Base-by-base conservation (phyloP, 2,329 filamentous ascomycete genomes). In the Fusarium sp. region DNA sequence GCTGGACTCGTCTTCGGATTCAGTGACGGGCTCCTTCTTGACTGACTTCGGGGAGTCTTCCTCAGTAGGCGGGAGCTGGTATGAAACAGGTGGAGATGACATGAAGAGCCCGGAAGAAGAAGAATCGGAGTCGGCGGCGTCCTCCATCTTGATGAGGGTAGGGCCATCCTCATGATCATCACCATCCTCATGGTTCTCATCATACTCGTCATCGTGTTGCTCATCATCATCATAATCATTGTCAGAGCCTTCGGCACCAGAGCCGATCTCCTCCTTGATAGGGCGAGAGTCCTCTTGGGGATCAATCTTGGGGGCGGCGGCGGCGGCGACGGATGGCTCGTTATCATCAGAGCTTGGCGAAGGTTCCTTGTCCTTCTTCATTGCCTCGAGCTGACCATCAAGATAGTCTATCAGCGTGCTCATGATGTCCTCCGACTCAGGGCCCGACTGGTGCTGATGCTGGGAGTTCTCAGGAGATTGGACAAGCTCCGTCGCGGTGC, bases 271-370 rank as follows among this genome's bases (percentile, higher is more conserved):
- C 53, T 36, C 27, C 36, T 71, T 65, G 36, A 69, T 57, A 35
- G 5, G 29, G n/a, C 3, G 35, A 7, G 51, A 33, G 17, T 51
- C 44, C 14, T 60, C 33, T n/a, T n/a, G n/a, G n/a, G 35, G 36
- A 22, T 76, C 63, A 16, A 62, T 14, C 56, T 74, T 70, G 56
- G 62, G 38, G 27, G 73, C 62, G 22, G 62, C 64, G n/a, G 60
- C 55, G 7, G 62, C 68, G 11, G 61, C 65, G 31, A 64, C 65
- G 31, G 64, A 65, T 9, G 40, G 46, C 6, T 56, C 22, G 3
- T 73, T 38, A 2, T 69, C 53, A 22, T 22, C 59, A 3, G 59
- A 31, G 9, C 46, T 31, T 27, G 44, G 33, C 8, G 56, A 29
- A 24, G 36, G 3, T 59, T 66, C 44, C 11, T 20, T n/a, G 4